Evolutionary conservation across 2,329 filamentous ascomycete genomes (phyloP), one percentile per base, ranked within the genome.

Genomic region (Stagonosporopsis chrysanthemi): DNA sequence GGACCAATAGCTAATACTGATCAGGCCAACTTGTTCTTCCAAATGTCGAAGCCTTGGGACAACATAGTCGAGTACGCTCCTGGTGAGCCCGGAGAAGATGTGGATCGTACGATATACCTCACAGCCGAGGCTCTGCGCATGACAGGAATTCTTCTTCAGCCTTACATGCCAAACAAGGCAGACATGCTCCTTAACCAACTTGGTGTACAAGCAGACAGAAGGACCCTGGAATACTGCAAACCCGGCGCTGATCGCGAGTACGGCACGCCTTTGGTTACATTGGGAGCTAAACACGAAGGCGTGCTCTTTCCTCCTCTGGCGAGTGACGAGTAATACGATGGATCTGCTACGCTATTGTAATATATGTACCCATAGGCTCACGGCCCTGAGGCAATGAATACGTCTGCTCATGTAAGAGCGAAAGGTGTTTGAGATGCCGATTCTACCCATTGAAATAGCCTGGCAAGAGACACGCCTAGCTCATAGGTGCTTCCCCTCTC

Each of bases 151-250:
- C 80, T 98, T 43, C 80, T 99, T 41, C 93, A 97, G 75, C 92
- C 95, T 1, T 91, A 93, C 70, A 96, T 99, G 84, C 95, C 95
- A 0, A 82, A 80, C 38, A 96, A 96, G 75, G 85, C 91, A 43
- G 77, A 78, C 11, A 79, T 86, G 63, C 77, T 97, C 29, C 83
- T 99, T 0, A 89, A 97, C 72, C 84, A 89, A 68, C 80, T 99
- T 8, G 89, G 90, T 1, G 92, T 99, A 4, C 78, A 80, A 3
- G 73, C 80, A 8, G 81, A 84, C 9, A 84, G 84, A 49, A 83
- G 94, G 54, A 84, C 80, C 0, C 84, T 92, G 58, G 79, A 83
- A 17, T 84, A 86, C 71, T 89, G 91, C 5, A 72, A 64, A 24
- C 78, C 88, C 26, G 87, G 87, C 1, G 81, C 77, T 8, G 95